Evolutionary conservation across 1,284 basidiomycete genomes (phyloP).

Genomic region (Vanrija sp.): DNA sequence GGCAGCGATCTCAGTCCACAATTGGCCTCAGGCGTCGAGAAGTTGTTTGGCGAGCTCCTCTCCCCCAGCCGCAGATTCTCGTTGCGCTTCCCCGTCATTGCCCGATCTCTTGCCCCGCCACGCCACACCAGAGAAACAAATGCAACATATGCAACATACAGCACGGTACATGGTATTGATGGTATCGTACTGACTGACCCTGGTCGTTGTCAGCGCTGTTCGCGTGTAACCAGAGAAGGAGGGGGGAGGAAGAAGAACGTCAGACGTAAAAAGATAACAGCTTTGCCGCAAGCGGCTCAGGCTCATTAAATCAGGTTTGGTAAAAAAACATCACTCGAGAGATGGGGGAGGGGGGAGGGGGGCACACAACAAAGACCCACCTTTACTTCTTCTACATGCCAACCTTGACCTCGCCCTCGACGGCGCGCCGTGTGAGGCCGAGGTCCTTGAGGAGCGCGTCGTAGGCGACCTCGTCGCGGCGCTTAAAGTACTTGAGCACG

Average conservation of each 20-base stretch:
- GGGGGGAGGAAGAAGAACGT: constrained; percentile 4
- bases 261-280: constrained; percentile 25
- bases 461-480: constrained; percentile 65
- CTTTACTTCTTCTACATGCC: constrained; percentile 15
- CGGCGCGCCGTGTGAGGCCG: constrained; percentile 70
- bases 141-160: no score
- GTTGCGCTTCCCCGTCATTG: no score
- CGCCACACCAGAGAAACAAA: no score
- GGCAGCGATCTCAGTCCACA: no score
- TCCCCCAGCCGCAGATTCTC: no score
- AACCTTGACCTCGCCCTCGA: constrained; percentile 82
- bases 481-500: constrained; percentile 74
- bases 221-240: neutral
- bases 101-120: no score
- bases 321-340: constrained; percentile 36
- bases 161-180: no score
- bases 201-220: no score
- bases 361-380: constrained; percentile 1
- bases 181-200: no score
- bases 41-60: no score
- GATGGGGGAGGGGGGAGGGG: neutral
- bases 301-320: constrained; percentile 51
- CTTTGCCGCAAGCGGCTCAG: constrained; percentile 31
- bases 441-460: constrained; percentile 67
- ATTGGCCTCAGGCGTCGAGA: no score